A percentile compares a stretch with the other conserved stretches of the same genome.
Evolutionary conservation across 225 moss, liverwort and hornwort species (phyloP).

Genomic region (Rhytidiadelphus loreus): DNA sequence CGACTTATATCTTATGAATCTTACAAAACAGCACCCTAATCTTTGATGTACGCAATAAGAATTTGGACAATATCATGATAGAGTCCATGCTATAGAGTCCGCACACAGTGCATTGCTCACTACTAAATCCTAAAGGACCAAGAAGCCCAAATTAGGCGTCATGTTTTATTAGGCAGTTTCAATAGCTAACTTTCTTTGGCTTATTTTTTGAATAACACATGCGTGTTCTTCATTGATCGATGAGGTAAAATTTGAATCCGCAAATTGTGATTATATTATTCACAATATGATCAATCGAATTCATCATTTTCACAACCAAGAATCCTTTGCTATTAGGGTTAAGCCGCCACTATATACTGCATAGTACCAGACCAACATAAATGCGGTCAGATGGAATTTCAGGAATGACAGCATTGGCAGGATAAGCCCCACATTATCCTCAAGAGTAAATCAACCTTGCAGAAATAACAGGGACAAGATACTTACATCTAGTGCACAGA

Average conservation of each 20-base stretch:
- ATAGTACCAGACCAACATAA: neutral
- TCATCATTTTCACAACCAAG: neutral
- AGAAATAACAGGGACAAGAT: neutral
- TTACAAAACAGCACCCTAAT: neutral
- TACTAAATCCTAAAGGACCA: neutral
- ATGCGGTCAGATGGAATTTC: neutral
- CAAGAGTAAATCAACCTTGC: neutral
- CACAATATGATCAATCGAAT: neutral
- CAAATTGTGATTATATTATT: neutral
- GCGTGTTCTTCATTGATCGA: neutral
- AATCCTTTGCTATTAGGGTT: neutral
- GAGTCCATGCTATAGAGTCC: neutral
- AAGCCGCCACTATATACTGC: neutral
- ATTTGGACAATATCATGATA: neutral
- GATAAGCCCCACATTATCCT: neutral
- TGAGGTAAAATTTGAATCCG: neutral
- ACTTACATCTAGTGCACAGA: constrained; percentile 30
- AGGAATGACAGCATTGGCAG: neutral
- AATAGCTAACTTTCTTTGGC: neutral
- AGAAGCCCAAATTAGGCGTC: neutral
- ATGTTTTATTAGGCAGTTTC: neutral
- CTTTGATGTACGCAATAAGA: neutral
- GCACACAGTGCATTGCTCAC: neutral
- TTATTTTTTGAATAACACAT: neutral
- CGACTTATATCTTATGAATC: neutral